phyloP scores from a whole-genome alignment of 2,329 filamentous ascomycete species.

The Endoconidiophora laricicola region DNA sequence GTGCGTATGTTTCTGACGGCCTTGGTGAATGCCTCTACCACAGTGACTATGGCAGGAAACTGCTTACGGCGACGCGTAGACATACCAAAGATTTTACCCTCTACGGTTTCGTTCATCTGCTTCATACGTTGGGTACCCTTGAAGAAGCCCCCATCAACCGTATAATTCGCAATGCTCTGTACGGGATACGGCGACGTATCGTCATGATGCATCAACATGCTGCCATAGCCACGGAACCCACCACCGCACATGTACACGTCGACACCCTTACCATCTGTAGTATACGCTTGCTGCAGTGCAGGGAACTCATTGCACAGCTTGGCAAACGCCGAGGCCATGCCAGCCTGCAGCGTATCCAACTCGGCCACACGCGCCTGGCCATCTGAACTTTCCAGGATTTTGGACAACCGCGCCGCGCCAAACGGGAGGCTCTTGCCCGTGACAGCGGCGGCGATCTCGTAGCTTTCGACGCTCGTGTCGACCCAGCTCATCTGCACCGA shows the following conservation, averaged over 20 bases:
- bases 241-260: slow-evolving; percentile 77
- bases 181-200: slow-evolving; percentile 64
- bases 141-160: slow-evolving; percentile 45
- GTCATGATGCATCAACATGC: slow-evolving; percentile 69
- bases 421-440: slow-evolving; percentile 43
- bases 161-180: slow-evolving; percentile 65
- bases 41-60: slow-evolving; percentile 66
- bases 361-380: slow-evolving; percentile 28
- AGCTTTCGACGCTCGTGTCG: slow-evolving; percentile 28
- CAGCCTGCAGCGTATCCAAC: slow-evolving; percentile 35
- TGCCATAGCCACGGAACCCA: slow-evolving; percentile 81
- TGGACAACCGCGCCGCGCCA: slow-evolving; percentile 41
- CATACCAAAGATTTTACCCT: slow-evolving; percentile 54
- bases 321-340: slow-evolving; percentile 44
- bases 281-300: slow-evolving; percentile 24
- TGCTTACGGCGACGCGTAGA: slow-evolving; percentile 65
- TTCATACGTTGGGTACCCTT: slow-evolving; percentile 34
- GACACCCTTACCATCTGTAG: slow-evolving; percentile 26
- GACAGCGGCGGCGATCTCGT: slow-evolving; percentile 36
- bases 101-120: slow-evolving; percentile 29
- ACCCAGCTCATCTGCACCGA: slow-evolving; percentile 51
- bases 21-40: slow-evolving; percentile 58
- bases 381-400: slow-evolving; percentile 27
- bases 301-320: slow-evolving; percentile 33
- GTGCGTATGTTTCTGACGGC: slow-evolving; percentile 53